Percentiles rank a stretch among this genome's conserved stretches.
phyloP scores from a whole-genome alignment of 2,329 filamentous ascomycete species.

The Fusarium agapanthi region DNA sequence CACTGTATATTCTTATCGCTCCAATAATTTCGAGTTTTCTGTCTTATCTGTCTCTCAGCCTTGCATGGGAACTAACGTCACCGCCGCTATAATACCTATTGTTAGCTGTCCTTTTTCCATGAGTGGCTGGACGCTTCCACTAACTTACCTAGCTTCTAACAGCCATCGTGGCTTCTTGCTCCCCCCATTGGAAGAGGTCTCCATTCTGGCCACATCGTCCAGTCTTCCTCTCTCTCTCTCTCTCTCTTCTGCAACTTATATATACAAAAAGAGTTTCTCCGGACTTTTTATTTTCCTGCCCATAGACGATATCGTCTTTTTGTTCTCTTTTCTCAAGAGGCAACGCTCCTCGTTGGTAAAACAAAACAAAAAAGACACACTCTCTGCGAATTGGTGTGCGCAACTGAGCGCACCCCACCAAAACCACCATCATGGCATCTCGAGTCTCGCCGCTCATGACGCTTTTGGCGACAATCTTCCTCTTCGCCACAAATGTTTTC shows the following conservation, averaged over 20 bases:
- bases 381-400: conserved; percentile 29
- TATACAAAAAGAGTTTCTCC: conserved; percentile 20
- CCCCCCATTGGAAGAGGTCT: conserved; percentile 29
- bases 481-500: conserved; percentile 56
- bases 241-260: conserved; percentile 32
- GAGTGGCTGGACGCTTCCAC: conserved; percentile 35
- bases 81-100: conserved; percentile 30
- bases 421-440: conserved; percentile 47
- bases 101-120: conserved; percentile 50
- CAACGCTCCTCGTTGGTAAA: conserved; percentile 13
- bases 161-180: conserved; percentile 44
- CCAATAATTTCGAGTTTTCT: conserved; percentile 18
- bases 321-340: conserved; percentile 13
- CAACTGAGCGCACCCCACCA: conserved; percentile 39
- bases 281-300: conserved; percentile 19
- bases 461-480: conserved; percentile 50
- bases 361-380: conserved; percentile 11
- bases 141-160: conserved; percentile 30
- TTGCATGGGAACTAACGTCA: conserved; percentile 41
- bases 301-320: conserved; percentile 33
- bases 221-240: conserved; percentile 30
- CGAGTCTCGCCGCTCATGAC: conserved; percentile 49
- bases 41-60: conserved; percentile 36
- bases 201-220: conserved; percentile 50
- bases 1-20: conserved; percentile 25